Evolutionary conservation across 805 yeast species (phyloP).

Genomic region (Brettanomyces nanus): DNA sequence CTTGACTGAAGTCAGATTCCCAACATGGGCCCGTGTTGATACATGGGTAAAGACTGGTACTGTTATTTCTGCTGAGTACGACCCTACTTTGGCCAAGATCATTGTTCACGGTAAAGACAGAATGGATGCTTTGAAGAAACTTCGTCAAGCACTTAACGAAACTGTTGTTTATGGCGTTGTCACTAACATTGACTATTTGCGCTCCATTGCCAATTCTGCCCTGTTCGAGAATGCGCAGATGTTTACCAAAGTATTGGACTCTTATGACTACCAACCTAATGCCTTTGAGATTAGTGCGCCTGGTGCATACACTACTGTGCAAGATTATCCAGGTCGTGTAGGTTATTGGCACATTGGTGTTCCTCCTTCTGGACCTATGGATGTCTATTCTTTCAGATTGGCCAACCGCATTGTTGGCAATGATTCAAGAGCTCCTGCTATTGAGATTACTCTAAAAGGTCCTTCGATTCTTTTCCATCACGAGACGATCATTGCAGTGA

Average conservation of each 20-base stretch:
- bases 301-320: slow-evolving; percentile 94
- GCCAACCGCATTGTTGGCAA: slow-evolving; percentile 93
- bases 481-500: slow-evolving; percentile 66
- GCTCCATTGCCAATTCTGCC: slow-evolving; percentile 72
- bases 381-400: slow-evolving; percentile 77
- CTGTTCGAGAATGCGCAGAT: slow-evolving; percentile 82
- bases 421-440: slow-evolving; percentile 71
- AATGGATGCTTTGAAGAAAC: slow-evolving; percentile 68
- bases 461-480: slow-evolving; percentile 82
- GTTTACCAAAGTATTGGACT: slow-evolving; percentile 80
- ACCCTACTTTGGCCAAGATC: slow-evolving; percentile 92
- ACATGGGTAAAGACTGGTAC: slow-evolving; percentile 93
- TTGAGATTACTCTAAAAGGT: slow-evolving; percentile 83
- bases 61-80: slow-evolving; percentile 83
- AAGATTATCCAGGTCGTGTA: slow-evolving; percentile 88
- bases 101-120: slow-evolving; percentile 91
- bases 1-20: slow-evolving; percentile 76
- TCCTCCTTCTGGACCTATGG: slow-evolving; percentile 99
- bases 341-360: slow-evolving; percentile 91
- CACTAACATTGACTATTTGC: slow-evolving; percentile 83
- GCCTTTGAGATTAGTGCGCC: slow-evolving; percentile 83
- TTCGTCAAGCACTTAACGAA: slow-evolving; percentile 75
- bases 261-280: slow-evolving; percentile 67
- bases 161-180: slow-evolving; percentile 84
- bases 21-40: slow-evolving; percentile 87